These are phyloP conservation scores for Xylaria intraflava DNA, from an alignment of 495 filamentous ascomycete genomes.

Conservation along the genomic window DNA sequence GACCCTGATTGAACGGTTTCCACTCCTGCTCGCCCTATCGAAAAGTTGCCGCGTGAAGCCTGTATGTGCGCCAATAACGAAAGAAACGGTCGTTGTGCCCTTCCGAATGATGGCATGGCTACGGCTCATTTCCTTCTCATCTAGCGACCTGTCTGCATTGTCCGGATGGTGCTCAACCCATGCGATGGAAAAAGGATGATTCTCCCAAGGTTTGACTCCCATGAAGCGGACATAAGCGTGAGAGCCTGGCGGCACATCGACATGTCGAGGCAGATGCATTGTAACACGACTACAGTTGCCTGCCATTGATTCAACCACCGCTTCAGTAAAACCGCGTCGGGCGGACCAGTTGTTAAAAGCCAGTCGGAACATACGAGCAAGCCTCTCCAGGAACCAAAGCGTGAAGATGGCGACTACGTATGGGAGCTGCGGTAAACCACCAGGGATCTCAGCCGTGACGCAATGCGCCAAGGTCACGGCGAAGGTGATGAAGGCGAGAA, in stretches of 20 bases:
- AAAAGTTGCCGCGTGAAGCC: slow-evolving; percentile 84
- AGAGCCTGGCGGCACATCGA: slow-evolving; percentile 73
- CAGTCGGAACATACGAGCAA: slow-evolving; percentile 60
- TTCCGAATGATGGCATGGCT: slow-evolving; percentile 19
- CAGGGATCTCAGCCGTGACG: slow-evolving; percentile 29
- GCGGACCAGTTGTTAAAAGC: slow-evolving; percentile 60
- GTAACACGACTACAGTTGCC: slow-evolving; percentile 81
- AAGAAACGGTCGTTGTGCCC: slow-evolving; percentile 54
- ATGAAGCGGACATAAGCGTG: slow-evolving; percentile 85
- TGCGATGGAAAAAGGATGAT: slow-evolving; percentile 88
- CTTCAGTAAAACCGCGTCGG: slow-evolving; percentile 56
- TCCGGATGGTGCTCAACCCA: slow-evolving; percentile 56
- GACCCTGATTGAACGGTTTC: slow-evolving; percentile 23
- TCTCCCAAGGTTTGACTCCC: slow-evolving; percentile 69
- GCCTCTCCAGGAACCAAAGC: slow-evolving; percentile 73
- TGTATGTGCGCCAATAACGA: slow-evolving; percentile 76
- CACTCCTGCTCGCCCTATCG: slow-evolving; percentile 33
- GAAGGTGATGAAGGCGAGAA: slow-evolving; percentile 55
- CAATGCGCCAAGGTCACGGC: slow-evolving; percentile 66
- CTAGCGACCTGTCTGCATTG: slow-evolving; percentile 14
- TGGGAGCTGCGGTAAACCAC: slow-evolving; percentile 54
- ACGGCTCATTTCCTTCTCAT: slow-evolving; percentile 16
- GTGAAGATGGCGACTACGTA: slow-evolving; percentile 62
- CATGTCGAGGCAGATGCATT: slow-evolving; percentile 66
- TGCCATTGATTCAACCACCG: slow-evolving; percentile 67